Evolutionary conservation across 192 early-diverging fungal genomes (phyloP).

Genomic region (Coemansia sp.): DNA sequence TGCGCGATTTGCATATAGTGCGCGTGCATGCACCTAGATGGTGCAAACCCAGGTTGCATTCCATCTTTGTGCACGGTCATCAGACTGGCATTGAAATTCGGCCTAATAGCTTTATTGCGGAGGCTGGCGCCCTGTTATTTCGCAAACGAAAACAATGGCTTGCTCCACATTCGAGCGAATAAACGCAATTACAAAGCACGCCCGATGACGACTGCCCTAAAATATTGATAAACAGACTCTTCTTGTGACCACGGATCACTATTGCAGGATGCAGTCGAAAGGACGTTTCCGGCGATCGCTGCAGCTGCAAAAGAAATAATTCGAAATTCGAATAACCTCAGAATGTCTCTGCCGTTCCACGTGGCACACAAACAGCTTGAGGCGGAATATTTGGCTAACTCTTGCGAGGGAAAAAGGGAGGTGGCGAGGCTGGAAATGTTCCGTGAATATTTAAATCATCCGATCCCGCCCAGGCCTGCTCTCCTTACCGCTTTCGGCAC

Average conservation of each 20-base stretch:
- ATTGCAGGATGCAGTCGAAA: neutral
- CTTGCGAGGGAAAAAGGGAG: neutral
- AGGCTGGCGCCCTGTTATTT: neutral
- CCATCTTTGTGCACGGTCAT: neutral
- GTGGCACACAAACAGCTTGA: neutral
- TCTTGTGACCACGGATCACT: neutral
- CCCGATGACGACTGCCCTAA: neutral
- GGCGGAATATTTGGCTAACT: no score
- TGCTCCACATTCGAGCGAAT: neutral
- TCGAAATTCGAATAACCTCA: neutral
- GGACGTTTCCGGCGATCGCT: neutral
- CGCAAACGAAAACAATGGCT: neutral
- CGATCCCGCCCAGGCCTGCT: neutral
- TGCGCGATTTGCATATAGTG: neutral
- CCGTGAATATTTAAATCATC: neutral
- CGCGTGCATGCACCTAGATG: neutral
- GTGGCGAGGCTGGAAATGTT: neutral
- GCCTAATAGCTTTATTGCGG: neutral
- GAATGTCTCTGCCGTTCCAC: neutral
- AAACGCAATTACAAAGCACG: neutral
- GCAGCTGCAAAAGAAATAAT: neutral
- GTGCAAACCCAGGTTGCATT: neutral
- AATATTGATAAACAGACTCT: neutral
- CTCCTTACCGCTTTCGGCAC: neutral
- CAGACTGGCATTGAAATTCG: neutral